Evolutionary conservation across 768 basidiomycete genomes (phyloP).

Genomic region (Lepiota venenata): DNA sequence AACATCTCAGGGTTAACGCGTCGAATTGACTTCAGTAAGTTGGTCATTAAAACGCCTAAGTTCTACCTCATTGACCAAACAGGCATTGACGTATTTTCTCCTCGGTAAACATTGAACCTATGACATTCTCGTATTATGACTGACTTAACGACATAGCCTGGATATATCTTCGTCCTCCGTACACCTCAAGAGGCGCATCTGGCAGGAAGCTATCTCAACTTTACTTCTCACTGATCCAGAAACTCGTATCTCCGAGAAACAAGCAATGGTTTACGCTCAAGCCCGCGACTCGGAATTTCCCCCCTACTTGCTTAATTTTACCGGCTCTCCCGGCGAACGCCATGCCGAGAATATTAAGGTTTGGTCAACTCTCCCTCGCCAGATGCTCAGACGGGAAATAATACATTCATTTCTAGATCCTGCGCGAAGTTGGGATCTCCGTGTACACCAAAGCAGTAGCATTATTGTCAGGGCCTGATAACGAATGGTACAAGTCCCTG

Average conservation of each 20-base stretch:
- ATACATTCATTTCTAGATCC: conserved; percentile 42
- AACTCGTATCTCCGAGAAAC: conserved; percentile 54
- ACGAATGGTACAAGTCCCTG: conserved; percentile 40
- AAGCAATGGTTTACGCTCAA: conserved; percentile 58
- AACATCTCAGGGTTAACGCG: conserved; percentile 44
- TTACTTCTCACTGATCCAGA: conserved; percentile 59
- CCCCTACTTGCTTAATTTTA: conserved; percentile 66
- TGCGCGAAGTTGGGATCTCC: conserved; percentile 63
- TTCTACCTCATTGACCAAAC: not conserved
- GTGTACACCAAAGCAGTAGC: conserved; percentile 52
- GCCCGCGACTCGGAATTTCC: conserved; percentile 55
- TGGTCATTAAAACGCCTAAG: not conserved
- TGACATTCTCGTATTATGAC: not conserved
- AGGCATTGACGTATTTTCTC: conserved; percentile 84
- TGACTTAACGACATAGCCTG: conserved; percentile 34
- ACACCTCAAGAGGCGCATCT: conserved; percentile 68
- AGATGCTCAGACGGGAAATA: not conserved
- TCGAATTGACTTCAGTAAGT: conserved; percentile 75
- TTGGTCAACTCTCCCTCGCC: not conserved
- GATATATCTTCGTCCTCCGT: conserved; percentile 53
- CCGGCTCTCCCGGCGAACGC: conserved; percentile 62
- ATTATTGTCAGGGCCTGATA: conserved; percentile 43
- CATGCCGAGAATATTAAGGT: conserved; percentile 82
- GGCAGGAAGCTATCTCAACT: conserved; percentile 74
- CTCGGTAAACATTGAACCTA: conserved; percentile 38